These are phyloP conservation scores for Chlorella sp. DNA, from an alignment of 139 green algal species.

Conservation along the genomic window DNA sequence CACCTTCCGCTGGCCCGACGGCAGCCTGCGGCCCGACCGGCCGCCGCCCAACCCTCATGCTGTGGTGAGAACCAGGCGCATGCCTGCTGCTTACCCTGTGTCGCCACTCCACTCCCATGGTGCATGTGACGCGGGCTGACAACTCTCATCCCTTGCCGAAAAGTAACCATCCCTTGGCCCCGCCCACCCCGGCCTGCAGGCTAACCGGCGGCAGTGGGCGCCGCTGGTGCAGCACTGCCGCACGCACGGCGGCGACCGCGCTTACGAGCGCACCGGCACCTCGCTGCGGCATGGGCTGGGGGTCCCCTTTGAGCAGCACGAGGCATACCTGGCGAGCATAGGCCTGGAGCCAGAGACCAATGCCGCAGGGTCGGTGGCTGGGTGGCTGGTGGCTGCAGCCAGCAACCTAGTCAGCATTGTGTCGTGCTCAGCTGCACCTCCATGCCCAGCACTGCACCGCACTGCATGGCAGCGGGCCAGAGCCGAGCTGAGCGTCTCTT, in stretches of 20 bases:
- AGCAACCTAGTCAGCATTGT: not conserved
- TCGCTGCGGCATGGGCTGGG: constrained; percentile 39
- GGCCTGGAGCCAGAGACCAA: constrained; percentile 31
- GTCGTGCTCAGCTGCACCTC: not conserved
- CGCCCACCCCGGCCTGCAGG: not conserved
- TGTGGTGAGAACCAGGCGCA: constrained; percentile 15
- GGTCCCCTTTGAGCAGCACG: constrained; percentile 11
- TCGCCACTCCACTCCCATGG: not conserved
- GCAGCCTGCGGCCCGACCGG: constrained; percentile 26
- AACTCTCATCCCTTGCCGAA: too few relatives aligned
- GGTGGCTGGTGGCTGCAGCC: not conserved
- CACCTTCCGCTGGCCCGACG: constrained; percentile 44
- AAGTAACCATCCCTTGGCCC: not conserved
- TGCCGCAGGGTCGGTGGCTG: constrained; percentile 1
- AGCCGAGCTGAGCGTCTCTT: not conserved
- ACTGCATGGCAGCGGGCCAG: not conserved
- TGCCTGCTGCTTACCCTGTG: not conserved
- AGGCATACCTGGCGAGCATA: constrained; percentile 3
- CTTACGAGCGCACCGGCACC: constrained; percentile 18
- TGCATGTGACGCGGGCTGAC: too few relatives aligned
- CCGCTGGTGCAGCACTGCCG: constrained; percentile 40
- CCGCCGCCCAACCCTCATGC: constrained; percentile 38
- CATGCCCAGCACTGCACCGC: not conserved
- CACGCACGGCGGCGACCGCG: constrained; percentile 36
- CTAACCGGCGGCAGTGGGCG: constrained; percentile 38